Base-by-base conservation (phyloP, 129 eudicot genomes). In the Mikania micrantha region DNA sequence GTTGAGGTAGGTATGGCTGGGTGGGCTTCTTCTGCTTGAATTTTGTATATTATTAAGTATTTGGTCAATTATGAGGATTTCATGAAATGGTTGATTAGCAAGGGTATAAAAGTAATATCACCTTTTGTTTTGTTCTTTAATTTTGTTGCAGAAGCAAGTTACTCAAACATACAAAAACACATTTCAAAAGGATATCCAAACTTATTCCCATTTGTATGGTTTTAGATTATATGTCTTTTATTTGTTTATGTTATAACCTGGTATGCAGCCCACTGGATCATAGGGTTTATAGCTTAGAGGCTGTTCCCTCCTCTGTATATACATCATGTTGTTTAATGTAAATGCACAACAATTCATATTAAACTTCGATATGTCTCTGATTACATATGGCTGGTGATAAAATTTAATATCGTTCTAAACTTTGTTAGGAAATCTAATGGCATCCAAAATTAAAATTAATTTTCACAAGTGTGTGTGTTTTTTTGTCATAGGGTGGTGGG, bases 401-500 rank as follows among this genome's bases (percentile, higher is more conserved):
- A 27, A 35, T 67, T 35, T 13, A 10, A 53, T 34, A 20, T 0
- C 50, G 61, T 20, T 59, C 29, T 19, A 71, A 56, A 41, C 66
- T 56, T 56, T 40, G 28, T 45, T n/a, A 4, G 52, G 25, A 69
- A 38, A 49, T 54, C 25, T 40, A 53, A 9, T 42, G 24, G 42
- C 60, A 31, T 32, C 20, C 21, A 59, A 41, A 71, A 58, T 42
- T 21, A 21, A 44, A 49, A 47, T 47, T 56, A 39, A 24, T 20
- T 24, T 36, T 7, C 21, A 35, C 13, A 15, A 52, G 12, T 67
- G 20, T 38, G 45, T 12, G 44, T 71, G n/a, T 34, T 60, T 34
- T 52, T 38, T 52, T 64, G 12, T 52, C 36, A 74, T 39, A 69
- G 31, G 56, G 56, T 49, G 31, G 56, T 61, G 57, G 70, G 77